Evolutionary conservation across 2,329 filamentous ascomycete species (phyloP).

Genomic region (Mollisia scopiformis): DNA sequence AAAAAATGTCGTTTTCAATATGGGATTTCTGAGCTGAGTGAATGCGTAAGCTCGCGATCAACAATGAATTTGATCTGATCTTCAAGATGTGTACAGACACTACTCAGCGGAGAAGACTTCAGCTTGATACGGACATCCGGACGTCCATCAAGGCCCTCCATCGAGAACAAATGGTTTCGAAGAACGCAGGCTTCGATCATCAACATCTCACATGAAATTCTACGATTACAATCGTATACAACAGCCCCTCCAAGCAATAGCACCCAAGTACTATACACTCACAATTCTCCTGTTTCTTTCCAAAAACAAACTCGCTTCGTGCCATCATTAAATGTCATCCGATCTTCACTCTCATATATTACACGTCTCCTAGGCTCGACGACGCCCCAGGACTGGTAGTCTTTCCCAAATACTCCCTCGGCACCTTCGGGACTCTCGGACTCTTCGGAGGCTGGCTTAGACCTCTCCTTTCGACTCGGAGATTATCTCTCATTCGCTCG

Average conservation of each 20-base stretch:
- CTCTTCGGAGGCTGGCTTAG: conserved; percentile 34
- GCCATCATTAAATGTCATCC: not conserved
- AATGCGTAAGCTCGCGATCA: no score
- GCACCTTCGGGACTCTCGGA: conserved; percentile 38
- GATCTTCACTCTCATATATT: not conserved
- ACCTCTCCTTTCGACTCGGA: conserved; percentile 33
- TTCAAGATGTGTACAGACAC: no score
- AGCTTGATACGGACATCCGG: not conserved
- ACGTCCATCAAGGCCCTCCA: no score
- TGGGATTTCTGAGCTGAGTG: no score
- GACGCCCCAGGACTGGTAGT: not conserved
- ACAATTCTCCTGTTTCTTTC: no score
- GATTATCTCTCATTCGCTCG: conserved; percentile 34
- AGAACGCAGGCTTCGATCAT: not conserved
- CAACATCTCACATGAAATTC: not conserved
- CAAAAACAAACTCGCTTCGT: not conserved
- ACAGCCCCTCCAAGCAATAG: not conserved
- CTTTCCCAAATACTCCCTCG: conserved; percentile 33
- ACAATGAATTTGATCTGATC: no score
- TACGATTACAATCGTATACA: conserved; percentile 2
- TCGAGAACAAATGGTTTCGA: no score
- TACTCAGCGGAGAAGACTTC: no score
- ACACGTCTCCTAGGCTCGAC: not conserved
- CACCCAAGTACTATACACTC: not conserved
- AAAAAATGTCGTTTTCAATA: no score